phyloP scores from a whole-genome alignment of 1,284 basidiomycete species.

The Moesziomyces globuligerus region DNA sequence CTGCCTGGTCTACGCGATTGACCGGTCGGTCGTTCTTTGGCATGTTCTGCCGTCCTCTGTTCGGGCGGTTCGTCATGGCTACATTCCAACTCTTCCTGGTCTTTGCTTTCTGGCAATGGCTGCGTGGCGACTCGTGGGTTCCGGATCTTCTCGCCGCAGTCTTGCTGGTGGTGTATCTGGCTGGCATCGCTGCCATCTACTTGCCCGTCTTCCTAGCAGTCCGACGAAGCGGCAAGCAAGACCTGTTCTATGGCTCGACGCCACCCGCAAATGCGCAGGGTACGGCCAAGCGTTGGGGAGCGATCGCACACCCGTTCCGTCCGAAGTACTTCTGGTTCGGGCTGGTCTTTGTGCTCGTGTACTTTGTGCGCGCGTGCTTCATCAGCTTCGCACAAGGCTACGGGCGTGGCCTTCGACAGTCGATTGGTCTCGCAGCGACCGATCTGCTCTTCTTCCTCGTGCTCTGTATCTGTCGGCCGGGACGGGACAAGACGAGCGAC shows the following conservation, averaged over 20 bases:
- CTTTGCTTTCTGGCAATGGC: constrained; percentile 64
- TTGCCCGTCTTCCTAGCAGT: constrained; percentile 49
- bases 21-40: constrained; percentile 26
- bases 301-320: constrained; percentile 56
- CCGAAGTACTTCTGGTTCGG: constrained; percentile 60
- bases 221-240: constrained; percentile 18
- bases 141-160: constrained; percentile 59
- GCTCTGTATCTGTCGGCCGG: constrained; percentile 57
- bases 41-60: constrained; percentile 40
- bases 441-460: constrained; percentile 60
- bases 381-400: constrained; percentile 57
- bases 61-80: constrained; percentile 33
- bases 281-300: constrained; percentile 46
- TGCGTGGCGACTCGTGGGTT: constrained; percentile 58
- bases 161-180: constrained; percentile 42
- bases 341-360: constrained; percentile 52
- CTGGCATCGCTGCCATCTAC: constrained; percentile 38
- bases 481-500: constrained; percentile 57
- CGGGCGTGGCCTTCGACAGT: constrained; percentile 56
- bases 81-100: constrained; percentile 48
- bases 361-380: constrained; percentile 58
- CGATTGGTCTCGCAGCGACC: constrained; percentile 59
- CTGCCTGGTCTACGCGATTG: constrained; percentile 25
- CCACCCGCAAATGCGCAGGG: constrained; percentile 40
- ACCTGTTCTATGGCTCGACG: constrained; percentile 51